Conservation (phyloP, 2,329 filamentous ascomycete species). For the Calonectria pseudoreteaudii region DNA sequence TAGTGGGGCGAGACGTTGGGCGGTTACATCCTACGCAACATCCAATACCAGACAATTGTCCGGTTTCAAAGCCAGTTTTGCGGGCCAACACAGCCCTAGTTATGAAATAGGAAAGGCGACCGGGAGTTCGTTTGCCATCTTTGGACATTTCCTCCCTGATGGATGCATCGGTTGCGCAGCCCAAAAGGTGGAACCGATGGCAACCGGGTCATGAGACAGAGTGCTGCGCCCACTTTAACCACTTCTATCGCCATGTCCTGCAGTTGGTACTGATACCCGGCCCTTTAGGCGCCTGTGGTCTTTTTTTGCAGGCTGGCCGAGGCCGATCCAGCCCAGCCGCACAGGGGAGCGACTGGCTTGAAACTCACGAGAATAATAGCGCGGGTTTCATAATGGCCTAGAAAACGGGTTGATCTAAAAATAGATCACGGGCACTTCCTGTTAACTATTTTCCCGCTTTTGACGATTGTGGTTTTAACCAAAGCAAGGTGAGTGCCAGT, state of each 20-base stretch:
- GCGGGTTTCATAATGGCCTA: background rate
- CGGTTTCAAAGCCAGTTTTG: background rate
- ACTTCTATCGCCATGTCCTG: background rate
- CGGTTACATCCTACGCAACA: background rate
- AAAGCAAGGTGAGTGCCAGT: too few species aligned
- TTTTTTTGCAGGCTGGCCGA: background rate
- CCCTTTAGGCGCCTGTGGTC: background rate
- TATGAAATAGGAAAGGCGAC: background rate
- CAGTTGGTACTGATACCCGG: background rate
- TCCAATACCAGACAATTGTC: constrained; percentile 4
- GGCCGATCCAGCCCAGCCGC: background rate
- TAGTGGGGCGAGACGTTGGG: background rate
- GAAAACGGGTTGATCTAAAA: background rate
- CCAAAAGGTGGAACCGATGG: background rate
- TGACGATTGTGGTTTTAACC: too few species aligned
- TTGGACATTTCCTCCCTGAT: background rate
- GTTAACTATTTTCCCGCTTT: too few species aligned
- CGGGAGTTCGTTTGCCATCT: background rate
- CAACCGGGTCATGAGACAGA: background rate
- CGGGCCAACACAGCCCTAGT: background rate
- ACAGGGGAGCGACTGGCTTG: background rate
- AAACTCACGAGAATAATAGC: background rate
- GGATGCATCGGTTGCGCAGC: background rate
- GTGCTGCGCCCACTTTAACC: background rate
- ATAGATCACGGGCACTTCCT: background rate